These are phyloP conservation scores for Brassica rapa DNA, from an alignment of 345 rosid genomes.

Conservation along the genomic window DNA sequence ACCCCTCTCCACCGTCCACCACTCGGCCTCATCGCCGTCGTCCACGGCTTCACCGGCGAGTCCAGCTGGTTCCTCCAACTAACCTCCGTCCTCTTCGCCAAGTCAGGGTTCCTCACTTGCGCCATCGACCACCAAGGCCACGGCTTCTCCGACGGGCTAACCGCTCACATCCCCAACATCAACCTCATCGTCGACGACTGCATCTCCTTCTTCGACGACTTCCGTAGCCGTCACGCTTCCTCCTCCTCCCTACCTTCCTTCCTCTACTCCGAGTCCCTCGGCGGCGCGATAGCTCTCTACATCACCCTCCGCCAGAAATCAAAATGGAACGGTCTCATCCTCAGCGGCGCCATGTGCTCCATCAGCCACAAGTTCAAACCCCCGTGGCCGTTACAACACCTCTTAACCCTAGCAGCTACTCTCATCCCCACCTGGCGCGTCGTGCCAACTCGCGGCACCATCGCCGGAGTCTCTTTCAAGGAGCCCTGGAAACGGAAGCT, in stretches of 20 bases:
- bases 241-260: slow-evolving; percentile 61
- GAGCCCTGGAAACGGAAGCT: slow-evolving; percentile 80
- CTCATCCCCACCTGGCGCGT: slow-evolving; percentile 87
- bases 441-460: slow-evolving; percentile 79
- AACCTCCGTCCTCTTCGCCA: slow-evolving; percentile 75
- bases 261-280: slow-evolving; percentile 85
- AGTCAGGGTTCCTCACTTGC: slow-evolving; percentile 74
- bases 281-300: slow-evolving; percentile 87
- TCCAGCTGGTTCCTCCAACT: slow-evolving; percentile 77
- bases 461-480: slow-evolving; percentile 69
- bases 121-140: slow-evolving; percentile 98
- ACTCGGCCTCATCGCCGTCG: slow-evolving; percentile 67
- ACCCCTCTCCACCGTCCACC: slow-evolving; percentile 52
- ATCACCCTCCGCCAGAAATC: slow-evolving; percentile 69
- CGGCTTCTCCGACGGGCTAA: slow-evolving; percentile 85
- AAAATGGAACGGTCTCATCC: slow-evolving; percentile 75
- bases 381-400: slow-evolving; percentile 89
- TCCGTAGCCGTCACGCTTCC: slow-evolving; percentile 51
- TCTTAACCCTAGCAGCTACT: slow-evolving; percentile 56
- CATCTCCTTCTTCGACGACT: slow-evolving; percentile 58
- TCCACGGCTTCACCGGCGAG: slow-evolving; percentile 95
- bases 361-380: slow-evolving; percentile 88
- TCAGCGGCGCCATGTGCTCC: slow-evolving; percentile 96
- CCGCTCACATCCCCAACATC: slow-evolving; percentile 70
- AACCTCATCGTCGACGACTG: slow-evolving; percentile 83